phyloP scores from a whole-genome alignment of 768 basidiomycete species.

The Naematelia encephala region DNA sequence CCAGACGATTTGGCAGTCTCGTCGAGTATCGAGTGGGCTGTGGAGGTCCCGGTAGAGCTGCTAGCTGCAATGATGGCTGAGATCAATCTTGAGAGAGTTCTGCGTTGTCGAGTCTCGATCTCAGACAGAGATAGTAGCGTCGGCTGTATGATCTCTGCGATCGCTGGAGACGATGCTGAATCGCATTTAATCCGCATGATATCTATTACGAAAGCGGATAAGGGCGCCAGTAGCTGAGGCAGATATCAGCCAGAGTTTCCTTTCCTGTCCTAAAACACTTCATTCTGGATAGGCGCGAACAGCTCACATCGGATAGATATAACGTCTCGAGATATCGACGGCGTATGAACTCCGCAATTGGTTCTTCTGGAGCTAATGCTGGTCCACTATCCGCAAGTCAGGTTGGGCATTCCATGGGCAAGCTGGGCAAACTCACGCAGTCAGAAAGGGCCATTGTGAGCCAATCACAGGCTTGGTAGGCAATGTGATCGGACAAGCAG shows the following conservation, averaged over 20 bases:
- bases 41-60: not conserved
- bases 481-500: not conserved
- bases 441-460: not conserved
- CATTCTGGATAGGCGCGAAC: not conserved
- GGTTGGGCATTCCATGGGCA: not conserved
- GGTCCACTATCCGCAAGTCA: not conserved
- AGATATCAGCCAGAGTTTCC: not conserved
- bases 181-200: not conserved
- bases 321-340: conserved; percentile 5
- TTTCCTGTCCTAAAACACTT: no score
- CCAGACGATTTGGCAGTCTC: conserved; percentile 3
- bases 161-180: not conserved
- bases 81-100: conserved; percentile 17
- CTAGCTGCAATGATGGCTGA: conserved; percentile 1
- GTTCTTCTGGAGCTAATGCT: not conserved
- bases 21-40: not conserved
- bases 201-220: conserved; percentile 2
- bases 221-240: not conserved
- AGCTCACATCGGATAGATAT: conserved; percentile 1
- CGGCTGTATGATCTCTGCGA: not conserved
- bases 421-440: not conserved
- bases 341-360: not conserved
- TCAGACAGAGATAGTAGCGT: conserved; percentile 24
- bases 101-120: conserved; percentile 33
- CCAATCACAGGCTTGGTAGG: not conserved